Evolutionary conservation across 768 basidiomycete species (phyloP).

Genomic region (Serendipita sp.): DNA sequence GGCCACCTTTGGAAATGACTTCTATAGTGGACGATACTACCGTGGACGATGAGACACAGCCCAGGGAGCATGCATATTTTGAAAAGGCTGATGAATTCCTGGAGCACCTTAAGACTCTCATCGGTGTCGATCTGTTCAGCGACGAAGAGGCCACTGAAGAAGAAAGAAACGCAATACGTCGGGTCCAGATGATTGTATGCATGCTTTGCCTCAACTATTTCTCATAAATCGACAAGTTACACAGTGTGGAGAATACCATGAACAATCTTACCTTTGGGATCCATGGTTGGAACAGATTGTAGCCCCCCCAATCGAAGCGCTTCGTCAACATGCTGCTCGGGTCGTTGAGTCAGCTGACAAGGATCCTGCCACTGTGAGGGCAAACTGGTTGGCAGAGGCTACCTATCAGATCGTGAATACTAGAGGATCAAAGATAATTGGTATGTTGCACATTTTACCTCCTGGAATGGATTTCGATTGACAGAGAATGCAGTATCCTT

Average conservation of each 20-base stretch:
- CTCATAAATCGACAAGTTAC: neutral
- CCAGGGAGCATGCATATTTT: conserved; percentile 36
- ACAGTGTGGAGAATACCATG: conserved; percentile 80
- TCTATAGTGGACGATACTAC: too few relatives aligned
- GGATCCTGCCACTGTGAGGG: conserved; percentile 22
- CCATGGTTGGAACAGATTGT: conserved; percentile 72
- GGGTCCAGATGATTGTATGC: neutral
- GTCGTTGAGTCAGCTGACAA: conserved; percentile 19
- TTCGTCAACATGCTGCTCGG: conserved; percentile 38
- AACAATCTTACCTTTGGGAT: conserved; percentile 83
- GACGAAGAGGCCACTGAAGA: conserved; percentile 24
- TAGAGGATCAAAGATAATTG: conserved; percentile 79
- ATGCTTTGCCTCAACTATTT: neutral
- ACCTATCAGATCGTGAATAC: conserved; percentile 75
- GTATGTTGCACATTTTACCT: conserved; percentile 28
- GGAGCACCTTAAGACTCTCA: conserved; percentile 32
- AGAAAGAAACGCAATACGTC: conserved; percentile 21
- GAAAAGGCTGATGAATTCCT: conserved; percentile 46
- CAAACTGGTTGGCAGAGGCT: conserved; percentile 38
- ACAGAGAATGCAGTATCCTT: conserved; percentile 47
- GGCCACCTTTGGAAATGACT: neutral
- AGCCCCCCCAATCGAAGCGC: conserved; percentile 46
- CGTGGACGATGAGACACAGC: conserved; percentile 22
- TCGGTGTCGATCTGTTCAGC: conserved; percentile 28
- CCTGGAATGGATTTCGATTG: neutral